Base-by-base conservation (phyloP, 2,329 filamentous ascomycete species). In the Ophiostoma angusticollis region DNA sequence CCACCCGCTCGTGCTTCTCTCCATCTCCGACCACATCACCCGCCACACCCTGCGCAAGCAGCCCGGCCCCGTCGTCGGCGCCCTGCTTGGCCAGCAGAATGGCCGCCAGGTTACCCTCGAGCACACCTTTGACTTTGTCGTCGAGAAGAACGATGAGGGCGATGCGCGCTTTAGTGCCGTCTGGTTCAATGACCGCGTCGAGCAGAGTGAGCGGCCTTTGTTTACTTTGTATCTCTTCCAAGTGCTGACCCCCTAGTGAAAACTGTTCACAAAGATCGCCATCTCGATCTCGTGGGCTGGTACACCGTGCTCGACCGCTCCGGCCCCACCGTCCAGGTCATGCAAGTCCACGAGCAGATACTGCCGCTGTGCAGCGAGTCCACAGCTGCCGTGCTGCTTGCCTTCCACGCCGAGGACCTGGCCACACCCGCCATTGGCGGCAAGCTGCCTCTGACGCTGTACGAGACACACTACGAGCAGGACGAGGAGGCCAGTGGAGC, bases 21-120 rank as follows among this genome's bases (percentile, higher is more conserved):
- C 83, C 48, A 91, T 98, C 52, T 94, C 89, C 50, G 91, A 98
- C 60, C 93, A 93, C 58, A 86, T 96, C 58, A 93, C 89, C 42
- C 77, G 91, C 44, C 87, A 94, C 59, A 84, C 80, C 1, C 70
- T 94, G 41, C 77, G 91, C 43, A 66, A 76, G 37, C 78, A 86
- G 51, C 58, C 66, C 14, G 83, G 83, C 0, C 85, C 86, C 13
- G 72, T 95, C 14, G 73, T 89, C 3, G 91, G 91, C 41, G 86
- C 81, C 37, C 68, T 98, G n/a, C 63, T 98, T 6, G 91, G 91
- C 13, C 84, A 91, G 54, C 87, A 95, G 51, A 83, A 85, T 65
- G 89, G 89, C 16, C 80, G 85, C 41, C 79, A 89, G 52, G 80
- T 95, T 51, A 94, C 84, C 9, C 78, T 95, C 48, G 89, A 96